A percentile compares a stretch with the other conserved stretches of the same genome.
These are phyloP conservation scores for Cyclotella kingstonii DNA, from an alignment of 108 stramenopile genomes.

Conservation along the genomic window DNA sequence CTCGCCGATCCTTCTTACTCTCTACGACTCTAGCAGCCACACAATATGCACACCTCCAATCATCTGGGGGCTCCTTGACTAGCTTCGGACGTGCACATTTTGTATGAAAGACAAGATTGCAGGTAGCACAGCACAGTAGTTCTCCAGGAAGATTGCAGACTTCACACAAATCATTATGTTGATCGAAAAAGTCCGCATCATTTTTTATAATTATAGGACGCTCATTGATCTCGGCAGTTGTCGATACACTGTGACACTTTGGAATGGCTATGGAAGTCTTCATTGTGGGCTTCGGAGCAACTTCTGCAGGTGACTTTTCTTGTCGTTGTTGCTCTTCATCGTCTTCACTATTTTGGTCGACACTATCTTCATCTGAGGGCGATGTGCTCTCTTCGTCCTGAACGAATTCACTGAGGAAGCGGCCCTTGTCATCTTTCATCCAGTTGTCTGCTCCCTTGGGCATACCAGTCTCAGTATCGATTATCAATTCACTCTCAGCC, in stretches of 20 bases:
- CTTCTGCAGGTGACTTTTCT: conserved; percentile 8
- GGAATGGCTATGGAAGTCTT: conserved; percentile 13
- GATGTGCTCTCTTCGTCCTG: conserved; percentile 23
- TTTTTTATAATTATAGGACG: conserved; percentile 32
- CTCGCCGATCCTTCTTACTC: conserved; percentile 61
- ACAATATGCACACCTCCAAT: conserved; percentile 82
- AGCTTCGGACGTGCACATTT: conserved; percentile 82
- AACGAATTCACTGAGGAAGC: conserved; percentile 9
- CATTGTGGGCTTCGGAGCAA: conserved; percentile 12
- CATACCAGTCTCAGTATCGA: neutral
- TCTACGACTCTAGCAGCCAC: conserved; percentile 50
- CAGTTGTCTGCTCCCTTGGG: conserved; percentile 19
- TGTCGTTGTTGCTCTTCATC: conserved; percentile 8
- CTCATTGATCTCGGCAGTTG: neutral
- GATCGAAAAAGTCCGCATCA: conserved; percentile 70
- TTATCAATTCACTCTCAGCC: conserved; percentile 1
- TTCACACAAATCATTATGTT: conserved; percentile 91
- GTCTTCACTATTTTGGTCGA: neutral
- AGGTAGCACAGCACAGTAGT: conserved; percentile 89
- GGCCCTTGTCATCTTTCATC: conserved; percentile 14
- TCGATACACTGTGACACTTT: neutral
- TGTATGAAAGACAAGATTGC: conserved; percentile 90
- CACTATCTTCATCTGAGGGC: conserved; percentile 19
- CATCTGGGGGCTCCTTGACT: conserved; percentile 51
- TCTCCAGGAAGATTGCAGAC: conserved; percentile 80